Conservation (phyloP, 257 asterid species). For the Coffea canephora region DNA sequence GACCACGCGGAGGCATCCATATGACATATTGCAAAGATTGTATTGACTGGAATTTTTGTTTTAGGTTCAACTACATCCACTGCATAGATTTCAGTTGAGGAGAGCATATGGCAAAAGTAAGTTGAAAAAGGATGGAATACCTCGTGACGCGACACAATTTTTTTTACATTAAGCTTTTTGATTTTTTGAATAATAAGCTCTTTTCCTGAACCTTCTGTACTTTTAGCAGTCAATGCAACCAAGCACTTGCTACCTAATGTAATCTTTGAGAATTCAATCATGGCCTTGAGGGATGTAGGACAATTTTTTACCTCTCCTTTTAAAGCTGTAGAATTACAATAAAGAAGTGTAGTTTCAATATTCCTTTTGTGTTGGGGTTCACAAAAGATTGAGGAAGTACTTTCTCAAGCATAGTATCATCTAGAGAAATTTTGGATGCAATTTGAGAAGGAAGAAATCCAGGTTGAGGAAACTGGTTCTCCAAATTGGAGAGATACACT, state of each 20-base stretch:
- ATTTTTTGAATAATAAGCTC: constrained; percentile 1
- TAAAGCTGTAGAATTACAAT: constrained; percentile 21
- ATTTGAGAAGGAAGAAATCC: too few relatives aligned
- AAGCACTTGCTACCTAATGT: constrained; percentile 16
- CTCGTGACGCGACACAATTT: too few relatives aligned
- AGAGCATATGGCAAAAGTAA: constrained; percentile 36
- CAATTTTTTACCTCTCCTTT: constrained; percentile 30
- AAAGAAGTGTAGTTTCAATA: constrained; percentile 13
- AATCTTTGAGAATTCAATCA: constrained; percentile 31
- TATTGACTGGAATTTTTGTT: neutral
- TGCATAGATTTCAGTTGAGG: constrained; percentile 26
- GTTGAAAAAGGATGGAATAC: constrained; percentile 25
- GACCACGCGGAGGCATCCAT: constrained; percentile 6
- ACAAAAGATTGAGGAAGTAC: constrained; percentile 27
- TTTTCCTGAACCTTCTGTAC: constrained; percentile 14
- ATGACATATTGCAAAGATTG: constrained; percentile 3
- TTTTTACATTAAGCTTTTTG: too few relatives aligned
- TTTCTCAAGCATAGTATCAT: neutral
- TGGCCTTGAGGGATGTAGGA: constrained; percentile 34
- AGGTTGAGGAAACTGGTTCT: too few relatives aligned
- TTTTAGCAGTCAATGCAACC: constrained; percentile 23
- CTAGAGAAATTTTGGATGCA: constrained; percentile 6
- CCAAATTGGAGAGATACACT: too few relatives aligned
- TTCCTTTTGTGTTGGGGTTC: constrained; percentile 15
- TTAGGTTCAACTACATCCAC: constrained; percentile 24